phyloP scores from a whole-genome alignment of 1,284 basidiomycete species.

The Macrocystidia cucumis region DNA sequence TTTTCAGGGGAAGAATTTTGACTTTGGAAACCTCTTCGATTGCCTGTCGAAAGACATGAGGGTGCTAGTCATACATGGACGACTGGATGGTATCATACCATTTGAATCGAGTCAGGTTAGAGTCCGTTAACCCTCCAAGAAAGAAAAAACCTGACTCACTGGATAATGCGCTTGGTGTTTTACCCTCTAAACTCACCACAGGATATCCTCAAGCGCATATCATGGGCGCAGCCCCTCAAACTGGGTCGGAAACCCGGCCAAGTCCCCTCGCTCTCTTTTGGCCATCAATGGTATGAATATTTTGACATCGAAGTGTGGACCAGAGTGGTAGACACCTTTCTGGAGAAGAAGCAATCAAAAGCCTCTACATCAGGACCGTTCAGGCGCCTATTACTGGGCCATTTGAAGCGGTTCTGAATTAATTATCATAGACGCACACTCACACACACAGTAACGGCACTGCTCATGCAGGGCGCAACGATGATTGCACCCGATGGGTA shows the following conservation, averaged over 20 bases:
- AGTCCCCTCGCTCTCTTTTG: conserved; percentile 30
- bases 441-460: too few species aligned
- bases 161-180: not conserved
- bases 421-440: too few species aligned
- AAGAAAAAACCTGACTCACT: not conserved
- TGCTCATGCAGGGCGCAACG: too few species aligned
- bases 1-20: conserved; percentile 21
- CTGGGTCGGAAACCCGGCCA: conserved; percentile 25
- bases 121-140: too few species aligned
- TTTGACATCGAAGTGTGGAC: conserved; percentile 33
- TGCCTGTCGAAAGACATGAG: conserved; percentile 22
- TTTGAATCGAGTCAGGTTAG: conserved; percentile 19
- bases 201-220: conserved; percentile 24
- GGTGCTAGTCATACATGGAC: conserved; percentile 34
- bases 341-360: conserved; percentile 5
- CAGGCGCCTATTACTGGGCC: too few species aligned
- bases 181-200: not conserved
- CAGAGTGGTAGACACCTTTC: conserved; percentile 28
- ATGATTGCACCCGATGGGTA: too few species aligned
- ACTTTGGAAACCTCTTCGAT: conserved; percentile 23
- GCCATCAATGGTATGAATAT: conserved; percentile 40
- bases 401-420: too few species aligned
- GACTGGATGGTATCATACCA: conserved; percentile 29
- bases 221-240: conserved; percentile 24
- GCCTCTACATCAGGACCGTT: too few species aligned